Conservation (phyloP, 2,329 filamentous ascomycete genomes). For the Trichoderma citrinoviride region DNA sequence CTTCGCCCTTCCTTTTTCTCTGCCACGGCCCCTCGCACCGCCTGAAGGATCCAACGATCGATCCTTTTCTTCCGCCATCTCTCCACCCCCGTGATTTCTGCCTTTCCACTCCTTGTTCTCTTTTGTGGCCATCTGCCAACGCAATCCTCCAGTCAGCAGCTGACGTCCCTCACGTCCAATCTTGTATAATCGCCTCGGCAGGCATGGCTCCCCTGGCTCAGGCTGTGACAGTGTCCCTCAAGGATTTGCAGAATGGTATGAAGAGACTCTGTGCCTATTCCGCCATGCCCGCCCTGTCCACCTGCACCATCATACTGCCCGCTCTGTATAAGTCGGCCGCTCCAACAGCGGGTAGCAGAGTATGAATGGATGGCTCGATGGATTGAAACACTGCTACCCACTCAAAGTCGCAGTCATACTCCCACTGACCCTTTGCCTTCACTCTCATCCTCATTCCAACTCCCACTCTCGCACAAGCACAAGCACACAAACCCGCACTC, state of each 20-base stretch:
- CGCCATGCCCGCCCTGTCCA: background rate
- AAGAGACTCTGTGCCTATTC: background rate
- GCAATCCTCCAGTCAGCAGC: conserved; percentile 11
- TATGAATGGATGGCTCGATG: background rate
- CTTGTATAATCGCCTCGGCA: background rate
- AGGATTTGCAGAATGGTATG: conserved; percentile 58
- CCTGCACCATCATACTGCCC: conserved; percentile 3
- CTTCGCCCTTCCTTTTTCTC: background rate
- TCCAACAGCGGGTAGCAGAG: background rate
- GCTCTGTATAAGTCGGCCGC: background rate
- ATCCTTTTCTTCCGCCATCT: conserved; percentile 12
- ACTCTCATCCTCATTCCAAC: background rate
- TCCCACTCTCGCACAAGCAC: background rate
- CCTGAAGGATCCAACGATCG: background rate
- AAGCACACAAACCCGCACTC: background rate
- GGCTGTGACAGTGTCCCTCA: conserved; percentile 60
- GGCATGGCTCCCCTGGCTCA: conserved; percentile 47
- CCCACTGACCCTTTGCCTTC: background rate
- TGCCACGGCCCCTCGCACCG: background rate
- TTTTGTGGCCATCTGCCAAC: background rate
- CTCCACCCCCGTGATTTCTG: background rate
- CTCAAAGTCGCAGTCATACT: background rate
- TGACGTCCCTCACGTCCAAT: background rate
- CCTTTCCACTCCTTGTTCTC: background rate
- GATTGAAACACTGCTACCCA: background rate